Evolutionary conservation across 352 stramenopile genomes (phyloP), one percentile per base, ranked within the genome.

Genomic region (Halophytophthora batemanensis): DNA sequence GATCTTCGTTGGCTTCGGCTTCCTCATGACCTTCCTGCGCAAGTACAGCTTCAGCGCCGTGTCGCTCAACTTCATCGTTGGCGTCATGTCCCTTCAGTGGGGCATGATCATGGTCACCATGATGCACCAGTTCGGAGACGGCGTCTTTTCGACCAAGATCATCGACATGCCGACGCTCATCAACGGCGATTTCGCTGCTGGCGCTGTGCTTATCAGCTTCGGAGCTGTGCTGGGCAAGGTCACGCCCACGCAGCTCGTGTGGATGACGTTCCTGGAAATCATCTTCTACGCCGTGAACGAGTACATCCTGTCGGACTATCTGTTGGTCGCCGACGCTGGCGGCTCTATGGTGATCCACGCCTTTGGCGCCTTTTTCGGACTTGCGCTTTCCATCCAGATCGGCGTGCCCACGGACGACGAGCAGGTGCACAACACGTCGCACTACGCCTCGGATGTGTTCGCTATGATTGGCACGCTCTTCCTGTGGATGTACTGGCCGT

Each of bases 401-500:
- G 78, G 80, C 25, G 64, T 68, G 15, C 71, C 74, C 1, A 28
- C 45, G 10, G 17, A 45, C 0, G 10, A 48, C 3, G 60, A 81
- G 31, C 66, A 82, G 33, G 45, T 51, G n/a, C 74, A 80, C 57
- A 83, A 82, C 63, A 71, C 61, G 14, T 87, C 80, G 3, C 54
- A 76, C 4, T 87, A 87, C 56, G 70, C 64, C 25, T 82, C 73
- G 15, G 76, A 87, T 41, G 61, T 87, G 22, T 76, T 87, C 39
- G 67, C 83, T 5, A 81, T 94, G 64, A 81, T 94, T 56, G 83
- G 83, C 28, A 90, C 83, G 21, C 61, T 87, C 6, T 81, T 91
- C 35, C 55, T 91, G 23, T 94, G 84, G 84, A 85, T 90, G 53
- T 94, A 80, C 55, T 94, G 83, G 83, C 81, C 83, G 31, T 85